A percentile compares a stretch with the other conserved stretches of the same genome.
phyloP scores from a whole-genome alignment of 2,329 filamentous ascomycete species.

The Aspergillus awamori region DNA sequence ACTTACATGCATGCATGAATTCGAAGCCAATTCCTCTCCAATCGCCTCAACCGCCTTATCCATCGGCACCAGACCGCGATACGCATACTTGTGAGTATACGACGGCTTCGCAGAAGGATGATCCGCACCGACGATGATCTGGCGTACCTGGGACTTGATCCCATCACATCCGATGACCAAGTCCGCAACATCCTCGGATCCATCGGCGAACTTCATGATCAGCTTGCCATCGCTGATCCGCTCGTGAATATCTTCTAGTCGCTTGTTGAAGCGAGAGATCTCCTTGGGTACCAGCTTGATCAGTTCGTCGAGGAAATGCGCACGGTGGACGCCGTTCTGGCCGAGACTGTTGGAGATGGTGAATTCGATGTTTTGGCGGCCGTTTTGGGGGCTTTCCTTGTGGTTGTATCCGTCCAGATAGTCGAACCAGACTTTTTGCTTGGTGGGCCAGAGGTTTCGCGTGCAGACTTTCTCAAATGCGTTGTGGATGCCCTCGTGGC shows the following conservation, averaged over 20 bases:
- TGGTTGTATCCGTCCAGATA: conserved; percentile 26
- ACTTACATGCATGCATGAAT: conserved; percentile 37
- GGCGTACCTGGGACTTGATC: conserved; percentile 52
- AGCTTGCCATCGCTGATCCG: conserved; percentile 29
- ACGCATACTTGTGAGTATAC: conserved; percentile 56
- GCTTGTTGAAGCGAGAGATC: conserved; percentile 32
- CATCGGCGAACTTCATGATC: conserved; percentile 49
- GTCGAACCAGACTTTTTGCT: conserved; percentile 31
- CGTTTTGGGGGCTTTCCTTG: conserved; percentile 3
- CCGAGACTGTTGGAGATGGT: conserved; percentile 28
- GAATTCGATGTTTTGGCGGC: conserved; percentile 26
- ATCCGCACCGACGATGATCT: conserved; percentile 47
- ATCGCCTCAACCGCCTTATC: conserved; percentile 47
- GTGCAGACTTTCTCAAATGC: conserved; percentile 38
- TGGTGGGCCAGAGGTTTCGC: conserved; percentile 36
- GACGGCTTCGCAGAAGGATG: conserved; percentile 48
- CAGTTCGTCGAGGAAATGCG: conserved; percentile 40
- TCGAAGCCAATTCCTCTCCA: conserved; percentile 49
- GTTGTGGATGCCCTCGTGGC: conserved; percentile 34
- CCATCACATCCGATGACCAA: conserved; percentile 54
- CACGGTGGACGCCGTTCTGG: conserved; percentile 33
- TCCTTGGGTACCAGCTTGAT: conserved; percentile 35
- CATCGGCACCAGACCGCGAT: conserved; percentile 20
- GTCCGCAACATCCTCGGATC: conserved; percentile 44
- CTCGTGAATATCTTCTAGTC: conserved; percentile 24